Evolutionary conservation across 2,329 filamentous ascomycete genomes (phyloP).

Genomic region (Tolypocladium guangdongense): DNA sequence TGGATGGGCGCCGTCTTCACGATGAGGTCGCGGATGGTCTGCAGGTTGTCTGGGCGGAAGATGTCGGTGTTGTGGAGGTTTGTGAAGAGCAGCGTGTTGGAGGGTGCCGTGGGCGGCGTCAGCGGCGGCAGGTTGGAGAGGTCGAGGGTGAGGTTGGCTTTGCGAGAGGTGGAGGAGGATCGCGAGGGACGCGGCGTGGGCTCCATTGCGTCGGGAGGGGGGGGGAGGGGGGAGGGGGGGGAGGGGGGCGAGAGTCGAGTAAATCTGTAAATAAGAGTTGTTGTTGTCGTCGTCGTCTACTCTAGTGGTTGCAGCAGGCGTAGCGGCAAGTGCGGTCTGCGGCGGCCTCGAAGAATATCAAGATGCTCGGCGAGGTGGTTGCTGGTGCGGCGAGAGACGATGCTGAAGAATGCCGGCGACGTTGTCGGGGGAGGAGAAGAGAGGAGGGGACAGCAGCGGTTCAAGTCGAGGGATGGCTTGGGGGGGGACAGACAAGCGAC

Average conservation of each 20-base stretch:
- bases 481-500: not conserved
- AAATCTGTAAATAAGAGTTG: not conserved
- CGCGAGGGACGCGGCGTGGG: slow-evolving; percentile 26
- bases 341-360: not conserved
- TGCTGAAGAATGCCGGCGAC: not conserved
- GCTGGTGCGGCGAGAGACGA: not conserved
- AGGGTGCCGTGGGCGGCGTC: slow-evolving; percentile 59
- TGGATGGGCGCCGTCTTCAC: slow-evolving; percentile 59
- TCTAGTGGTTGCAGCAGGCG: not conserved
- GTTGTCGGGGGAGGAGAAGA: not conserved
- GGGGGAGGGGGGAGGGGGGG: not conserved
- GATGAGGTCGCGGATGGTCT: slow-evolving; percentile 63
- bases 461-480: not conserved
- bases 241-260: not conserved
- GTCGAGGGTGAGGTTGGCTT: slow-evolving; percentile 55
- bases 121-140: slow-evolving; percentile 62
- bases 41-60: slow-evolving; percentile 64
- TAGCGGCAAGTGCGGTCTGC: not conserved
- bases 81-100: slow-evolving; percentile 77
- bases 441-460: not conserved
- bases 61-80: slow-evolving; percentile 64
- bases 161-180: slow-evolving; percentile 32
- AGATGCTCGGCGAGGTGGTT: not conserved
- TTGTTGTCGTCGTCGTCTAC: not conserved
- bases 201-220: slow-evolving; percentile 18